phyloP scores from a whole-genome alignment of 2,329 filamentous ascomycete species.

The Beauveria pseudobassiana region DNA sequence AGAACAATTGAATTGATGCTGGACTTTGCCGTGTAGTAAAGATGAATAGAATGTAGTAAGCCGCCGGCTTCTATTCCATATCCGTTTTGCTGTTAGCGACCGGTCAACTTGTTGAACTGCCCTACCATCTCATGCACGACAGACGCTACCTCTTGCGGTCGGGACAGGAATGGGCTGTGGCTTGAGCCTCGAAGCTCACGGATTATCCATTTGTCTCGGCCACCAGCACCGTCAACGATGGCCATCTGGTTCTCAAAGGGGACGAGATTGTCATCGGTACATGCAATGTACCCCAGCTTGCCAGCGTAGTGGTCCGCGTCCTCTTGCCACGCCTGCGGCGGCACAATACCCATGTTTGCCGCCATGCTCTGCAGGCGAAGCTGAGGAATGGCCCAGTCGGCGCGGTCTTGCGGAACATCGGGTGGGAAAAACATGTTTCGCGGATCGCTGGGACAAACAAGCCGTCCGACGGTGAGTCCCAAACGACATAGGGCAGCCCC shows the following conservation, averaged over 20 bases:
- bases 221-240: neutral
- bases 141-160: neutral
- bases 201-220: neutral
- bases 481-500: neutral
- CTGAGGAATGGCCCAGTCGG: neutral
- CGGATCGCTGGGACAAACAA: neutral
- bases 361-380: neutral
- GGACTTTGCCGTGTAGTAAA: too few relatives aligned
- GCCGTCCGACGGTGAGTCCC: neutral
- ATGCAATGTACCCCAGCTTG: neutral
- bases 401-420: neutral
- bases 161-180: constrained; percentile 4
- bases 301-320: neutral
- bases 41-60: neutral
- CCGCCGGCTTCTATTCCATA: neutral
- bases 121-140: neutral
- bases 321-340: constrained; percentile 5
- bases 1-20: too few relatives aligned
- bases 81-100: neutral
- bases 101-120: neutral
- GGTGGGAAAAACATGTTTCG: neutral
- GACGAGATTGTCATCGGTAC: neutral
- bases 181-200: neutral
- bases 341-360: neutral
- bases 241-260: neutral